Percentiles rank a stretch among this genome's conserved stretches.
Evolutionary conservation across 805 yeast genomes (phyloP).

Genomic region (Grigorovia humatica): DNA sequence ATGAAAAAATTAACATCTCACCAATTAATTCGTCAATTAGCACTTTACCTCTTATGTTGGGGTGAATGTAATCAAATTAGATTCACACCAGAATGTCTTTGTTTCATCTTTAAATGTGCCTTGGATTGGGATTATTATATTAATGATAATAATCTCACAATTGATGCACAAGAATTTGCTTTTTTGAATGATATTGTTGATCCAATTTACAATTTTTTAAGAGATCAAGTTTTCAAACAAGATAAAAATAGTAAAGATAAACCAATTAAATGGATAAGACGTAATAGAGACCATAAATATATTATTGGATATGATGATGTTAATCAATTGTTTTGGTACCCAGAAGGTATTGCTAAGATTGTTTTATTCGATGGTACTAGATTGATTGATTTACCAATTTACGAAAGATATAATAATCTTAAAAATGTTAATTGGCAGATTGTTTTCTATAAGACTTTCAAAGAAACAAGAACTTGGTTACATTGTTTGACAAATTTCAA

Average conservation of each 20-base stretch:
- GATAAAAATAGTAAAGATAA: slow-evolving; percentile 21
- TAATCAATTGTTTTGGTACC: slow-evolving; percentile 80
- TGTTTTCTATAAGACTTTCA: slow-evolving; percentile 65
- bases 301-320: slow-evolving; percentile 84
- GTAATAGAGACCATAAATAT: slow-evolving; percentile 60
- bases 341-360: slow-evolving; percentile 54
- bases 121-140: slow-evolving; percentile 54
- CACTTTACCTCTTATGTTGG: slow-evolving; percentile 70
- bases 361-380: slow-evolving; percentile 35
- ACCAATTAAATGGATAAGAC: slow-evolving; percentile 43
- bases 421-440: slow-evolving; percentile 53
- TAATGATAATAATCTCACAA: slow-evolving; percentile 9
- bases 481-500: slow-evolving; percentile 66
- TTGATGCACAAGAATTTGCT: slow-evolving; percentile 34
- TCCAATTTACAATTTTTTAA: slow-evolving; percentile 59
- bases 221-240: slow-evolving; percentile 52
- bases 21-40: slow-evolving; percentile 59
- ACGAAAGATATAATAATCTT: slow-evolving; percentile 46
- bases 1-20: slow-evolving; percentile 45
- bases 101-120: slow-evolving; percentile 77
- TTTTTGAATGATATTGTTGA: slow-evolving; percentile 62
- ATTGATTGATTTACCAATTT: slow-evolving; percentile 44
- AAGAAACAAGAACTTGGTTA: slow-evolving; percentile 66
- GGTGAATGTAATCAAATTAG: slow-evolving; percentile 83
- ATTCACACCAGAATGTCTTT: slow-evolving; percentile 82